These are phyloP conservation scores for Colletotrichum eleusines DNA, from an alignment of 2,329 filamentous ascomycete genomes.

Conservation along the genomic window DNA sequence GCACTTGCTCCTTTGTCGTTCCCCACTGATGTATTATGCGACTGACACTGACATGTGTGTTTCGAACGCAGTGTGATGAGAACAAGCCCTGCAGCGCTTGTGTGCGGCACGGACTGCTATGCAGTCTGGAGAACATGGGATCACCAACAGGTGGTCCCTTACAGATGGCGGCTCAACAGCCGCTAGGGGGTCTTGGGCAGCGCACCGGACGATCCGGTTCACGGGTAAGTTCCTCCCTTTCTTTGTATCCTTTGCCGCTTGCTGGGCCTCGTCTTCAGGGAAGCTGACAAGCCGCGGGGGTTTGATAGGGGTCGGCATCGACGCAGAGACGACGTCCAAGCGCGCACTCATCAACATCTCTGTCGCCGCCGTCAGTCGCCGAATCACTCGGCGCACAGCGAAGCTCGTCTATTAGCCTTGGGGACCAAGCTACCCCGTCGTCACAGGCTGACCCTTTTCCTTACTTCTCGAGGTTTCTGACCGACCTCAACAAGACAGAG, in stretches of 20 bases:
- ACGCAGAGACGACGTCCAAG: slow-evolving; percentile 30
- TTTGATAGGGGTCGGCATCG: slow-evolving; percentile 24
- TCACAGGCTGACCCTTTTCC: slow-evolving; percentile 39
- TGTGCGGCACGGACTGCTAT: slow-evolving; percentile 51
- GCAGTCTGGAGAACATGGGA: slow-evolving; percentile 45
- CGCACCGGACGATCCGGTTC: slow-evolving; percentile 28
- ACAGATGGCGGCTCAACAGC: slow-evolving; percentile 14
- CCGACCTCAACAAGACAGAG: slow-evolving; percentile 42
- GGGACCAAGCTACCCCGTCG: slow-evolving; percentile 21
- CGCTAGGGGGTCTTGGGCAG: slow-evolving; percentile 4
- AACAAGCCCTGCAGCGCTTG: slow-evolving; percentile 54
- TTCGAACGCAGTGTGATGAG: slow-evolving; percentile 53
- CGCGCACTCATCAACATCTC: slow-evolving; percentile 30
- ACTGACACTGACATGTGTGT: slow-evolving; percentile 12
- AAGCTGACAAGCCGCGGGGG: slow-evolving; percentile 24
- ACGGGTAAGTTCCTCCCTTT: slow-evolving; percentile 14
- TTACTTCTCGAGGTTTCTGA: slow-evolving; percentile 46
- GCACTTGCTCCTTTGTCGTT: not conserved
- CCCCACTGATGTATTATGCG: not conserved
- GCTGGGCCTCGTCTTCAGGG: slow-evolving; percentile 22
- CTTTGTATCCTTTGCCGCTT: not conserved
- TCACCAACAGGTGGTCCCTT: slow-evolving; percentile 15
- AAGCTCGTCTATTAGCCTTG: slow-evolving; percentile 20
- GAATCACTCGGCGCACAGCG: slow-evolving; percentile 27
- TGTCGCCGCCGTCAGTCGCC: slow-evolving; percentile 33